A percentile compares a stretch with the other conserved stretches of the same genome.
These are phyloP conservation scores for Ascochyta pisi DNA, from an alignment of 2,329 filamentous ascomycete genomes.

Conservation along the genomic window DNA sequence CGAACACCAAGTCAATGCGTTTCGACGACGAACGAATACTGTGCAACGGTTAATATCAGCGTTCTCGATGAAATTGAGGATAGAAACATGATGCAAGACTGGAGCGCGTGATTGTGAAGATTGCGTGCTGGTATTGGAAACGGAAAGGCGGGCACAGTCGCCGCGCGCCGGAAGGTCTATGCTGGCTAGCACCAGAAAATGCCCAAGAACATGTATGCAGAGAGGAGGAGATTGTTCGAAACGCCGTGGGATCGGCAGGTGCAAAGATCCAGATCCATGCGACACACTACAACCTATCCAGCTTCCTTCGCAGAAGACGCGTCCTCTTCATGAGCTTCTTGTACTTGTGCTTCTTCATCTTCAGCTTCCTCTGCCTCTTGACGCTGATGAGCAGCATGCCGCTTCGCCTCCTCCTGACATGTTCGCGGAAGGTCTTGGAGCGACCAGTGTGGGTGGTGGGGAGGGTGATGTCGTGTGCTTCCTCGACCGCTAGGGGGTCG, in stretches of 20 bases:
- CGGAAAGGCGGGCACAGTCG: conserved; percentile 30
- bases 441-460: conserved; percentile 19
- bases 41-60: conserved; percentile 5
- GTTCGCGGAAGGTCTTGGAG: conserved; percentile 37
- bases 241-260: conserved; percentile 29
- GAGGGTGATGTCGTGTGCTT: conserved; percentile 23
- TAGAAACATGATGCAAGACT: conserved; percentile 40
- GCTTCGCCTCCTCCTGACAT: conserved; percentile 39
- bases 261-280: conserved; percentile 5
- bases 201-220: conserved; percentile 25
- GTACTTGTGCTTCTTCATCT: conserved; percentile 99
- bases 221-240: conserved; percentile 39
- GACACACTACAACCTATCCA: conserved; percentile 56
- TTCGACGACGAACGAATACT: conserved; percentile 20
- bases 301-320: conserved; percentile 83
- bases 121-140: conserved; percentile 35
- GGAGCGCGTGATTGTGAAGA: conserved; percentile 11
- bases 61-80: conserved; percentile 8
- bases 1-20: conserved; percentile 39
- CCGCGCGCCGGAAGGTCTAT: conserved; percentile 36
- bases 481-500: conserved; percentile 35
- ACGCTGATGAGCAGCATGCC: conserved; percentile 86
- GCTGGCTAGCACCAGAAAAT: conserved; percentile 29
- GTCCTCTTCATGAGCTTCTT: conserved; percentile 98
- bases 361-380: conserved; percentile 88